Evolutionary conservation across 208 protist genomes (phyloP), one percentile per base, ranked within the genome.

Genomic region (Trypanosoma platydactyli): DNA sequence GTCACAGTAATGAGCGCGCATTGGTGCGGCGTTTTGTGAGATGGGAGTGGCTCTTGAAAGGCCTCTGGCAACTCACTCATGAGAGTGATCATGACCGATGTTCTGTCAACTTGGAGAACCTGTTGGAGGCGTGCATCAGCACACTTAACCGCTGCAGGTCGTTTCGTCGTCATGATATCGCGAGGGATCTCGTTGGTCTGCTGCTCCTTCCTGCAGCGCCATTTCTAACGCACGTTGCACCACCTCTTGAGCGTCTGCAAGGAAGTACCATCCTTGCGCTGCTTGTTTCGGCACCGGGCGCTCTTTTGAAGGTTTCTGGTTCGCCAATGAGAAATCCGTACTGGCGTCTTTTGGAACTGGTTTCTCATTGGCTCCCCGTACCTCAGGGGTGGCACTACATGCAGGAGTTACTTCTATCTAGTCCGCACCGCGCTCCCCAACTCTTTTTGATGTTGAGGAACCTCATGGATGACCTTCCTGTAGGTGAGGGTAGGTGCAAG

Each of bases 11-110:
- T 41, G 0, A 1, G 15, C 69, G 35, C 45, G 30, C 55, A 6
- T 52, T 75, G 30, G 62, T 75, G 25, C 42, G 44, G 2, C 53
- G 62, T n/a, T 52, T 75, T 64, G 22, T 75, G 15, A 25, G 48
- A 4, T 75, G 69, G 69, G 61, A 75, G 30, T 75, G 69, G 69
- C 22, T 75, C n/a, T 38, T 75, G 18, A 50, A 75, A 42, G 46
- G 55, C 5, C 16, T 68, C 9, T 75, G 60, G 60, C 1, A 69
- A 30, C 27, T 68, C 9, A 4, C 60, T 27, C 20, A 42, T 20
- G 30, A 30, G 3, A 63, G 15, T 7, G 38, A 44, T 46, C 15
- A 29, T n/a, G 29, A 27, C 45, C 20, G 22, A 9, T 11, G 30
- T 52, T 5, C 59, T 15, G 64, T 7, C 25, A 33, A 9, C 9